phyloP scores from a whole-genome alignment of 768 basidiomycete genomes.

The Mycena haematopus region DNA sequence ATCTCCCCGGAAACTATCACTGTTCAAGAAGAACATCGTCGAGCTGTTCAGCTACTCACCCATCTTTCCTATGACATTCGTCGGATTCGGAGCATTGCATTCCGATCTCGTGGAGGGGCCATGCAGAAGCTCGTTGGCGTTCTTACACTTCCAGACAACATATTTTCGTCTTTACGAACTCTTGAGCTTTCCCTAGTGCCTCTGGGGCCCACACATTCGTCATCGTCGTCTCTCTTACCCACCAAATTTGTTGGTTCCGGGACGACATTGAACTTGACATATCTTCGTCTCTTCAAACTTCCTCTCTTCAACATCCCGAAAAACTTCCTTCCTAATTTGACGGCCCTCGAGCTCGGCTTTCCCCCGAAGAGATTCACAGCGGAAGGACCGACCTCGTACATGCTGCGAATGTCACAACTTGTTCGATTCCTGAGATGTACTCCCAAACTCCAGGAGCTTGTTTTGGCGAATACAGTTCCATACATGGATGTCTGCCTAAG shows the following conservation, averaged over 20 bases:
- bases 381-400: constrained; percentile 37
- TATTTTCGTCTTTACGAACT: constrained; percentile 31
- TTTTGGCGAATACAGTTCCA: constrained; percentile 49
- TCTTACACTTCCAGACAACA: constrained; percentile 27
- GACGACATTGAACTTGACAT: constrained; percentile 32
- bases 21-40: constrained; percentile 25
- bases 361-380: constrained; percentile 35
- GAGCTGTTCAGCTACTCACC: constrained; percentile 35
- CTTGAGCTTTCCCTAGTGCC: constrained; percentile 35
- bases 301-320: constrained; percentile 46
- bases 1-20: constrained; percentile 27
- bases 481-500: constrained; percentile 41
- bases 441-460: constrained; percentile 49
- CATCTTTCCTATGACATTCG: constrained; percentile 32
- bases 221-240: constrained; percentile 13
- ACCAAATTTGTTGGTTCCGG: constrained; percentile 4
- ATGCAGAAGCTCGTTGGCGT: constrained; percentile 32
- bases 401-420: constrained; percentile 48
- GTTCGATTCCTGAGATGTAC: constrained; percentile 44
- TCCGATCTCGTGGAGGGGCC: constrained; percentile 37
- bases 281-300: constrained; percentile 50
- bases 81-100: constrained; percentile 42
- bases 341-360: constrained; percentile 50
- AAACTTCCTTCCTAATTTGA: constrained; percentile 45
- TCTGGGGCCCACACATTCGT: constrained; percentile 10